Evolutionary conservation across 2,329 filamentous ascomycete genomes (phyloP).

Genomic region (Tolypocladium album): DNA sequence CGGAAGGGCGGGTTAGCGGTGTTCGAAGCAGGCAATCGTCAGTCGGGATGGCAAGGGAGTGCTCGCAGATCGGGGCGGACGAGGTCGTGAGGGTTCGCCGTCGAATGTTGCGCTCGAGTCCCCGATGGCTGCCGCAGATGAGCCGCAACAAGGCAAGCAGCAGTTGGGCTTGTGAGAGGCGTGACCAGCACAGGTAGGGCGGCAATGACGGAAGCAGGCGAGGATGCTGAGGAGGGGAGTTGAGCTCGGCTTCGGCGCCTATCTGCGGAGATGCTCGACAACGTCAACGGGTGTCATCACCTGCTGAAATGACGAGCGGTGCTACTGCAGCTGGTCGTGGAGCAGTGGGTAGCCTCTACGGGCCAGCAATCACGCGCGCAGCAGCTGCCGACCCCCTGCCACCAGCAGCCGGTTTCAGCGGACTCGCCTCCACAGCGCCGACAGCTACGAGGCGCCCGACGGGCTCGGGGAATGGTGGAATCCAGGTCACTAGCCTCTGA

Average conservation of each 20-base stretch:
- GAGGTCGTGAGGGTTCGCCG: background rate
- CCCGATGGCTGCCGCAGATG: background rate
- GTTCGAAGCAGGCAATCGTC: background rate
- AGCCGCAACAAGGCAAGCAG: background rate
- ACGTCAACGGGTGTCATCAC: background rate
- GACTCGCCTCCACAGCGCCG: background rate
- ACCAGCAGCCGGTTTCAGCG: background rate
- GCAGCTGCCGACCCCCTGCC: background rate
- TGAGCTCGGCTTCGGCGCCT: background rate
- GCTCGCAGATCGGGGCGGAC: background rate
- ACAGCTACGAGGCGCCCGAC: background rate
- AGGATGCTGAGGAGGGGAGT: background rate
- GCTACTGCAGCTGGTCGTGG: background rate
- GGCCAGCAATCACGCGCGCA: background rate
- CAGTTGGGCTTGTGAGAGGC: background rate
- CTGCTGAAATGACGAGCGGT: background rate
- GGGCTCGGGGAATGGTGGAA: background rate
- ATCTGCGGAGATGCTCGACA: conserved; percentile 1
- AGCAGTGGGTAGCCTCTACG: background rate
- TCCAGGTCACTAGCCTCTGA: background rate
- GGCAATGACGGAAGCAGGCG: background rate
- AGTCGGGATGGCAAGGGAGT: background rate
- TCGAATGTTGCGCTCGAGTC: background rate
- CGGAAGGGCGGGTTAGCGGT: background rate
- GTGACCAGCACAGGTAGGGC: background rate